Conservation (phyloP, 108 stramenopile genomes). For the Cylindrotheca closterium region DNA sequence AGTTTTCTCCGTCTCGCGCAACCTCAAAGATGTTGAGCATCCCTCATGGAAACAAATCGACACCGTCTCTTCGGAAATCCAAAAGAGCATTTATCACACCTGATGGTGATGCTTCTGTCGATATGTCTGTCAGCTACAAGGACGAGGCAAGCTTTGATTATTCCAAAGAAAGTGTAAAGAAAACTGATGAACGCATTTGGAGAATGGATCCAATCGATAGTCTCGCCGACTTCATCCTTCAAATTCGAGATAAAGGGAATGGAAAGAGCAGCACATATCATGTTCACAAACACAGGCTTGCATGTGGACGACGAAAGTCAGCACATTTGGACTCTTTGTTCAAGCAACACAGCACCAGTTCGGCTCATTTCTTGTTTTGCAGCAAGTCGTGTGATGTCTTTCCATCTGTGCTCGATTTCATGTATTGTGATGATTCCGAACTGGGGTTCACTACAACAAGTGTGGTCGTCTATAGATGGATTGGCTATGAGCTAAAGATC, state of each 20-base stretch:
- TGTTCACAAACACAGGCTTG: slow-evolving; percentile 45
- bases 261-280: slow-evolving; percentile 13
- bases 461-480: slow-evolving; percentile 22
- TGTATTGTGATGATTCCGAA: slow-evolving; percentile 19
- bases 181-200: slow-evolving; percentile 18
- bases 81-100: background rate
- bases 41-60: too few species aligned
- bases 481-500: slow-evolving; percentile 27
- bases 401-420: slow-evolving; percentile 25
- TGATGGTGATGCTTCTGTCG: background rate
- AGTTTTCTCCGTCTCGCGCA: too few species aligned
- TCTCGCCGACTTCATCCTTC: slow-evolving; percentile 32
- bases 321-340: slow-evolving; percentile 30
- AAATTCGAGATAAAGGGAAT: background rate
- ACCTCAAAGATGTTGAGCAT: too few species aligned
- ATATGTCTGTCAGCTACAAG: slow-evolving; percentile 1
- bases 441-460: slow-evolving; percentile 21
- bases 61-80: background rate
- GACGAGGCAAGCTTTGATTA: background rate
- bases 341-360: background rate
- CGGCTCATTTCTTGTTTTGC: slow-evolving; percentile 12
- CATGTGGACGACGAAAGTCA: slow-evolving; percentile 34
- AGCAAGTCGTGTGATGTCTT: slow-evolving; percentile 11
- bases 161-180: background rate
- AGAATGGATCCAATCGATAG: slow-evolving; percentile 31